A percentile compares a stretch with the other conserved stretches of the same genome.
Evolutionary conservation across 1,284 basidiomycete genomes (phyloP).

Genomic region (Ustilago trichophora): DNA sequence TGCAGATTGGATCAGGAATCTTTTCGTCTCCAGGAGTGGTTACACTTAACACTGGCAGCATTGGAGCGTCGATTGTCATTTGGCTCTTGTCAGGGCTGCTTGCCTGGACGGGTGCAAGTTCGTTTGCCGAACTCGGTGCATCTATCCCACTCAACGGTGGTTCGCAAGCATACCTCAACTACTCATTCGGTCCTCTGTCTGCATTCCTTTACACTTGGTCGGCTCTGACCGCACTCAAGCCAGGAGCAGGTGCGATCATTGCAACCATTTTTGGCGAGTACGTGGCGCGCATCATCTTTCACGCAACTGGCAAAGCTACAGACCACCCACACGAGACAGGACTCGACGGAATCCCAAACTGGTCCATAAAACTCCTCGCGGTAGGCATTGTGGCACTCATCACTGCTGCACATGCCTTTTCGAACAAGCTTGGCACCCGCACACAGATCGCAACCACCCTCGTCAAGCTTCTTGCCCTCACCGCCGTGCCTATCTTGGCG

Average conservation of each 20-base stretch:
- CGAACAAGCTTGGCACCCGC: conserved; percentile 80
- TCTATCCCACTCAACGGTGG: conserved; percentile 71
- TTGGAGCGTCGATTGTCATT: conserved; percentile 60
- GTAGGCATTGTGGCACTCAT: conserved; percentile 77
- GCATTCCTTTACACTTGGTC: conserved; percentile 71
- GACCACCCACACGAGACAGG: conserved; percentile 76
- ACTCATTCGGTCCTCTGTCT: conserved; percentile 77
- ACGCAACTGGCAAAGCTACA: conserved; percentile 63
- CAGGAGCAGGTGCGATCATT: conserved; percentile 73
- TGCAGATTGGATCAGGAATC: conserved; percentile 65
- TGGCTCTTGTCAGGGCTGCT: conserved; percentile 60
- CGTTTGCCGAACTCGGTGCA: conserved; percentile 73
- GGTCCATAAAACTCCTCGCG: conserved; percentile 92
- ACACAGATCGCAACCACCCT: conserved; percentile 85
- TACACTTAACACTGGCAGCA: conserved; percentile 59
- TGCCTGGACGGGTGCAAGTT: conserved; percentile 69
- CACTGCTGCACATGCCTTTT: conserved; percentile 79
- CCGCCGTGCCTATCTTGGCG: conserved; percentile 77
- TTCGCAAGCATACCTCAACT: conserved; percentile 75
- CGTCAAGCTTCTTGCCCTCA: conserved; percentile 77
- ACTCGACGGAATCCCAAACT: conserved; percentile 81
- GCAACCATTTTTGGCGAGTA: conserved; percentile 76
- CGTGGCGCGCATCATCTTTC: conserved; percentile 72
- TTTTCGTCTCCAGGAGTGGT: conserved; percentile 65
- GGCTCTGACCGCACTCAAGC: conserved; percentile 67